Evolutionary conservation across 805 yeast genomes (phyloP).

Genomic region (Hanseniaspora jakobsenii): DNA sequence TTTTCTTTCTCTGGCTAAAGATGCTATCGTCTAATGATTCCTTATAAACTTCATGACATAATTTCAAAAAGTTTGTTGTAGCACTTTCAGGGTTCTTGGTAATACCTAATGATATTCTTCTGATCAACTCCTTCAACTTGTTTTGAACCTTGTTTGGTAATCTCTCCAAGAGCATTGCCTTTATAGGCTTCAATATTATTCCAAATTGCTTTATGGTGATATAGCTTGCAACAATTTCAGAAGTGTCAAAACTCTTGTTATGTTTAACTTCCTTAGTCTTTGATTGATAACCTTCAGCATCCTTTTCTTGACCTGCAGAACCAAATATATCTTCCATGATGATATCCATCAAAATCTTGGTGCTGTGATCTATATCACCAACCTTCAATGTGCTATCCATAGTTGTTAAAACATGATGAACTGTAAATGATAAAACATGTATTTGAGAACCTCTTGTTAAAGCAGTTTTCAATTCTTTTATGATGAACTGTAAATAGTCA

Average conservation of each 20-base stretch:
- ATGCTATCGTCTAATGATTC: conserved; percentile 34
- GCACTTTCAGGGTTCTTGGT: conserved; percentile 52
- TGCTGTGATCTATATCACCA: conserved; percentile 66
- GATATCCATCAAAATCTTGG: conserved; percentile 48
- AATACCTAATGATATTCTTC: conserved; percentile 69
- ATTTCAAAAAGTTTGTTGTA: conserved; percentile 45
- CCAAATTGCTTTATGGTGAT: conserved; percentile 48
- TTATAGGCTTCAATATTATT: conserved; percentile 55
- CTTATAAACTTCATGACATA: conserved; percentile 62
- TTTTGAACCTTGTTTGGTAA: conserved; percentile 56
- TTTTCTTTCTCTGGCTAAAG: conserved; percentile 18
- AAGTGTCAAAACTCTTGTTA: conserved; percentile 79
- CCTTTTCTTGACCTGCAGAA: conserved; percentile 83
- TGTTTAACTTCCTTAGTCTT: conserved; percentile 83
- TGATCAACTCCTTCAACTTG: conserved; percentile 65
- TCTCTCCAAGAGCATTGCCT: conserved; percentile 48
- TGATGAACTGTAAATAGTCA: conserved; percentile 55
- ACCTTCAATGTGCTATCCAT: conserved; percentile 37
- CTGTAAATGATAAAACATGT: conserved; percentile 81
- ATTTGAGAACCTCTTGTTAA: conserved; percentile 82
- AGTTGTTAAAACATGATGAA: conserved; percentile 57
- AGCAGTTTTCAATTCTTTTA: conserved; percentile 68
- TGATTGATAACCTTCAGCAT: conserved; percentile 78
- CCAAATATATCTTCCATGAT: conserved; percentile 93
- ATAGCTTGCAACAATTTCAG: conserved; percentile 59